Percentiles rank a stretch among this genome's conserved stretches.
Evolutionary conservation across 805 yeast species (phyloP).

Genomic region (Yarrowia hollandica): DNA sequence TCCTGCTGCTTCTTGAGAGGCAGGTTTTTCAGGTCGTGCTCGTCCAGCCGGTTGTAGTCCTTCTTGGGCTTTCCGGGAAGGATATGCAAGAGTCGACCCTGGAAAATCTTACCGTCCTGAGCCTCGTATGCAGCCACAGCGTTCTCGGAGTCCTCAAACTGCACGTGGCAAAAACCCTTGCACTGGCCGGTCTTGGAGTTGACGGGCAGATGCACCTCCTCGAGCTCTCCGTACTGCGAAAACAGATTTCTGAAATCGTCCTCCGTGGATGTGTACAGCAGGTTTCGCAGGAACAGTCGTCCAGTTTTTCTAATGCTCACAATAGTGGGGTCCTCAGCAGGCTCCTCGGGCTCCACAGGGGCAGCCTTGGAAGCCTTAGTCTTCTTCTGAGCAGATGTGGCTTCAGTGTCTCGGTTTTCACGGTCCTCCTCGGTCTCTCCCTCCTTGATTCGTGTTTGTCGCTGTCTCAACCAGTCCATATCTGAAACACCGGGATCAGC

Average conservation of each 20-base stretch:
- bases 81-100: slow-evolving; percentile 89
- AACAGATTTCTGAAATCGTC: slow-evolving; percentile 72
- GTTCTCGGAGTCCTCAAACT: slow-evolving; percentile 63
- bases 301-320: slow-evolving; percentile 64
- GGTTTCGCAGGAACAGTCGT: slow-evolving; percentile 83
- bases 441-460: slow-evolving; percentile 64
- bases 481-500: slow-evolving; percentile 62
- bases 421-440: slow-evolving; percentile 22
- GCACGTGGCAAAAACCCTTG: slow-evolving; percentile 88
- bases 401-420: background rate
- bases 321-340: slow-evolving; percentile 49
- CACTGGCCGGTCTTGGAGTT: slow-evolving; percentile 88
- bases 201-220: slow-evolving; percentile 89
- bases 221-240: slow-evolving; percentile 64
- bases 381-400: slow-evolving; percentile 36
- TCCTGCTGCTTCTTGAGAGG: slow-evolving; percentile 92
- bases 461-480: slow-evolving; percentile 80
- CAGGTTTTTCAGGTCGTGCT: slow-evolving; percentile 83
- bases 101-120: slow-evolving; percentile 86
- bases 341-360: slow-evolving; percentile 33
- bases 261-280: slow-evolving; percentile 75
- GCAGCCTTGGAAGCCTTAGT: slow-evolving; percentile 33
- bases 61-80: slow-evolving; percentile 82
- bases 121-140: slow-evolving; percentile 74
- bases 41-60: slow-evolving; percentile 73